A percentile compares a stretch with the other conserved stretches of the same genome.
Evolutionary conservation across 2,329 filamentous ascomycete species (phyloP).

Genomic region (Nigrospora osmanthi): DNA sequence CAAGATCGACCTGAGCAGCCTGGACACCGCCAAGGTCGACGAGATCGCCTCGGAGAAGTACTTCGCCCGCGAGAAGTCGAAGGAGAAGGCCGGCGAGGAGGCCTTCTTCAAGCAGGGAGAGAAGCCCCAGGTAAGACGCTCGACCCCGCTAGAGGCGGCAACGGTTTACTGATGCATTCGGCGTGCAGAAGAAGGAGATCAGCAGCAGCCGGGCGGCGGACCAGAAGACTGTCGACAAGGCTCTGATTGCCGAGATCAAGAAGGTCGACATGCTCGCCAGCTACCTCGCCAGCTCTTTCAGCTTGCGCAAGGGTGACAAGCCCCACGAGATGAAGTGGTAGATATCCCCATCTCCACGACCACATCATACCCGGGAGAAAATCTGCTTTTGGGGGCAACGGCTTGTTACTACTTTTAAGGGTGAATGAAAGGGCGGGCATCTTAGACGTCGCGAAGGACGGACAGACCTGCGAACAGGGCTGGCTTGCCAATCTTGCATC

Average conservation of each 20-base stretch:
- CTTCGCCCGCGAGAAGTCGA: constrained; percentile 91
- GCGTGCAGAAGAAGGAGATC: constrained; percentile 87
- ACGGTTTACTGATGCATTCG: constrained; percentile 24
- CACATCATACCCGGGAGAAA: neutral
- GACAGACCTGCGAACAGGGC: constrained; percentile 35
- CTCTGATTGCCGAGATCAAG: constrained; percentile 91
- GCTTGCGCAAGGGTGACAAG: constrained; percentile 98
- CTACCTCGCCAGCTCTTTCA: constrained; percentile 95
- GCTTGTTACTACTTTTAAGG: constrained; percentile 17
- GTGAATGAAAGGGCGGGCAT: constrained; percentile 13
- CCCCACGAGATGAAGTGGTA: constrained; percentile 99
- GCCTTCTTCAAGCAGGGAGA: constrained; percentile 99
- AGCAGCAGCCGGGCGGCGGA: constrained; percentile 86
- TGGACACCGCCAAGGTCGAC: constrained; percentile 87
- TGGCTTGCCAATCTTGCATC: constrained; percentile 58
- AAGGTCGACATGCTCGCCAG: constrained; percentile 90
- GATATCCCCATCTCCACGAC: constrained; percentile 23
- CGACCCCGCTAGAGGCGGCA: neutral
- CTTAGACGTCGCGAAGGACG: constrained; percentile 35
- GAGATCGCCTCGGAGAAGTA: constrained; percentile 72
- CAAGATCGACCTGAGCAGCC: constrained; percentile 74
- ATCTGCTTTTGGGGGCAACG: constrained; percentile 1
- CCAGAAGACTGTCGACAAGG: constrained; percentile 98
- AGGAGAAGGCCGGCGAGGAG: constrained; percentile 95
- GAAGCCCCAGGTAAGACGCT: constrained; percentile 77